Conservation (phyloP, 2,329 filamentous ascomycete species). For the Scedosporium boydii region DNA sequence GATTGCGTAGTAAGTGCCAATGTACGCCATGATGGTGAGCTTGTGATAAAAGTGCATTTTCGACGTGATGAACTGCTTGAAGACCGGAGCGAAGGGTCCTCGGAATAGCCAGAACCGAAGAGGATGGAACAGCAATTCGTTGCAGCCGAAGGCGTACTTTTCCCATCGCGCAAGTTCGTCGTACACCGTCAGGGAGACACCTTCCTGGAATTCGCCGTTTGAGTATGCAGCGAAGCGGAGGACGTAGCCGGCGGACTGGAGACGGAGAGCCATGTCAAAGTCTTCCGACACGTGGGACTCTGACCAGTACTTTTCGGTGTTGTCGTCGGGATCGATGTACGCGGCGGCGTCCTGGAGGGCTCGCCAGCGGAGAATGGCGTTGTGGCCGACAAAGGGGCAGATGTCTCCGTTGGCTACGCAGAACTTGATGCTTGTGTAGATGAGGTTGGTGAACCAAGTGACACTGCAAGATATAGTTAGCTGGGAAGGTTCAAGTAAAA, state of each 20-base stretch:
- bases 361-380: conserved; percentile 62
- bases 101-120: conserved; percentile 50
- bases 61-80: conserved; percentile 48
- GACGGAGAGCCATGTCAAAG: conserved; percentile 64
- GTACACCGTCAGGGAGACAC: conserved; percentile 63
- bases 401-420: conserved; percentile 63
- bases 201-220: conserved; percentile 61
- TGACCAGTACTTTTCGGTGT: conserved; percentile 62
- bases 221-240: conserved; percentile 62
- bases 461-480: conserved; percentile 30
- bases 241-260: conserved; percentile 59
- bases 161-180: conserved; percentile 65
- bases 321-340: conserved; percentile 38
- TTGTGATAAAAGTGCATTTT: conserved; percentile 58
- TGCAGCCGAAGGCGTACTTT: conserved; percentile 64
- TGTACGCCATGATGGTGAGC: conserved; percentile 61
- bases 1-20: conserved; percentile 64
- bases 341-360: conserved; percentile 26
- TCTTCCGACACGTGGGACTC: conserved; percentile 70
- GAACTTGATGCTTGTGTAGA: conserved; percentile 65
- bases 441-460: conserved; percentile 70
- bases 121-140: conserved; percentile 62
- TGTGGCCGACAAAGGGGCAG: conserved; percentile 69
- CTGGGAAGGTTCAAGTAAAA: conserved; percentile 18
- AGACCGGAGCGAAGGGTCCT: conserved; percentile 57